phyloP scores from a whole-genome alignment of 179 eudicot genomes.

The Beta lomatogona region DNA sequence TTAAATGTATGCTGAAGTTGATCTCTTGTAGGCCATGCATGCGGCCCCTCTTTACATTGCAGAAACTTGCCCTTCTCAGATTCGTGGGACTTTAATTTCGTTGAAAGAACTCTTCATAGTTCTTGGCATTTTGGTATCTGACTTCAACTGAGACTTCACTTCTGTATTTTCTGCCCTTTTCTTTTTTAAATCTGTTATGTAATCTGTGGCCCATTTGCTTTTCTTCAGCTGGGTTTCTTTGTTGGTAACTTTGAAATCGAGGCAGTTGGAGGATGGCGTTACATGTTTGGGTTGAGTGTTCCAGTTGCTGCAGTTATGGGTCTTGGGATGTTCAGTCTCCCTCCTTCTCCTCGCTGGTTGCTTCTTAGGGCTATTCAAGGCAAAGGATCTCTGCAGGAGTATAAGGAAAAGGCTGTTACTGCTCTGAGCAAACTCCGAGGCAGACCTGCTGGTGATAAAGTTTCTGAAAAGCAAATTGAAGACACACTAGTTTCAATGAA shows the following conservation, averaged over 20 bases:
- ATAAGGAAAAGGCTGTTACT: conserved; percentile 69
- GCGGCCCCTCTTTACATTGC: conserved; percentile 99
- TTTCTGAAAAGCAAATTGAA: conserved; percentile 78
- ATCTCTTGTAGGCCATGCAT: conserved; percentile 87
- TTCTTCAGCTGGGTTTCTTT: conserved; percentile 79
- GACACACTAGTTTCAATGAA: conserved; percentile 77
- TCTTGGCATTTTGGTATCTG: conserved; percentile 81
- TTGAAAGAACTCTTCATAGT: conserved; percentile 89
- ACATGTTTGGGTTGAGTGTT: conserved; percentile 84
- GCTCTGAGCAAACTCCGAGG: conserved; percentile 84
- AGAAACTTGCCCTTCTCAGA: conserved; percentile 96
- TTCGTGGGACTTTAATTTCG: conserved; percentile 92
- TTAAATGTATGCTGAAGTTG: conserved; percentile 2
- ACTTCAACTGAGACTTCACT: not conserved
- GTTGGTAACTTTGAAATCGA: conserved; percentile 75
- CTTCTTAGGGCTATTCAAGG: conserved; percentile 93
- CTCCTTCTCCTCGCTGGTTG: conserved; percentile 95
- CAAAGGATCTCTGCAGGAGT: conserved; percentile 63
- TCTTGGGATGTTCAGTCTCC: conserved; percentile 86
- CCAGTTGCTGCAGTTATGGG: conserved; percentile 82
- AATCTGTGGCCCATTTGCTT: conserved; percentile 17
- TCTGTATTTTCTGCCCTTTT: not conserved
- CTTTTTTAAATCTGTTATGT: not conserved
- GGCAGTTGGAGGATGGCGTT: conserved; percentile 97
- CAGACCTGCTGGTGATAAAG: conserved; percentile 67